These are phyloP conservation scores for Candida cerambycidarum DNA, from an alignment of 805 yeast genomes.

Conservation along the genomic window DNA sequence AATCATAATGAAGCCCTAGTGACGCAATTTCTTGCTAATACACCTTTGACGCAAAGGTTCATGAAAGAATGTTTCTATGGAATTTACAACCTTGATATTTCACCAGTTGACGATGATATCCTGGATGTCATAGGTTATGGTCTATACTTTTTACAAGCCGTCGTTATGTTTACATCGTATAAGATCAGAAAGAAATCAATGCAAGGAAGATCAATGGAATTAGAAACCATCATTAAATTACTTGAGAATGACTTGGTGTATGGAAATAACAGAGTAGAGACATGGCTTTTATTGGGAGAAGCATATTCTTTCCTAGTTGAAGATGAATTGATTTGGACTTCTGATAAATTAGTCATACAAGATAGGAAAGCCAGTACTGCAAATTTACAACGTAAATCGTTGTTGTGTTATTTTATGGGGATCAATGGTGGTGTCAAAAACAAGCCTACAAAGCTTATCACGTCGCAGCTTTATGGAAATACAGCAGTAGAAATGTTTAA, in stretches of 20 bases:
- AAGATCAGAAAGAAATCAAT: conserved; percentile 68
- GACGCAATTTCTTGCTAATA: conserved; percentile 46
- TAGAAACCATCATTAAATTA: conserved; percentile 69
- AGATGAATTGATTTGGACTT: conserved; percentile 89
- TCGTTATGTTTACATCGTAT: conserved; percentile 66
- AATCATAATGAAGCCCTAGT: conserved; percentile 35
- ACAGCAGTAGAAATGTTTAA: conserved; percentile 60
- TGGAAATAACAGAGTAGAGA: conserved; percentile 69
- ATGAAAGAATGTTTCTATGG: conserved; percentile 58
- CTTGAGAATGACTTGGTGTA: conserved; percentile 66
- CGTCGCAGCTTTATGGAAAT: conserved; percentile 44
- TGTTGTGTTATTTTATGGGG: conserved; percentile 77
- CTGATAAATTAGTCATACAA: conserved; percentile 68
- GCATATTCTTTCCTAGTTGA: conserved; percentile 78
- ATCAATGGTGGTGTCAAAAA: conserved; percentile 30
- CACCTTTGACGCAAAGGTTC: conserved; percentile 42
- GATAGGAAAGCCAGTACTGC: conserved; percentile 66
- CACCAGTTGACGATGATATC: conserved; percentile 21
- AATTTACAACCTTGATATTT: conserved; percentile 27
- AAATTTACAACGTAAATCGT: conserved; percentile 61
- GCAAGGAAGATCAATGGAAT: conserved; percentile 80
- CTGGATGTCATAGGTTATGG: conserved; percentile 47
- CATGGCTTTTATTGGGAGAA: conserved; percentile 84
- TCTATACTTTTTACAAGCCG: conserved; percentile 67
- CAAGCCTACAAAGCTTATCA: no score